Percentiles rank a stretch among this genome's conserved stretches.
Conservation (phyloP, 768 basidiomycete species). For the Mycena galopus region DNA sequence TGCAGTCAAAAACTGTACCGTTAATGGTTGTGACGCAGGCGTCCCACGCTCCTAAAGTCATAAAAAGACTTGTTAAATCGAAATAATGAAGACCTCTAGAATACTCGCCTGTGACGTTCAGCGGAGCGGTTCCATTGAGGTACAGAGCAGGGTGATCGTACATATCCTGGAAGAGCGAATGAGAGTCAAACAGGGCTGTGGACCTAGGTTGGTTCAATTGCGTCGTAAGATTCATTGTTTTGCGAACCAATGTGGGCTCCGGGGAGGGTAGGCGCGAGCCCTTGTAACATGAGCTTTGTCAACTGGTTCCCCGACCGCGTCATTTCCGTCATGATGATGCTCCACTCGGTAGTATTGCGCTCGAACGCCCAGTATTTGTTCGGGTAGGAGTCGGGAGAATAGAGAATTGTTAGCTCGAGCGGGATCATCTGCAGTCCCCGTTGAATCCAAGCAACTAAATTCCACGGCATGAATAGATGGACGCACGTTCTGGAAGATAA, state of each 20-base stretch:
- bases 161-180: conserved; percentile 73
- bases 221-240: background rate
- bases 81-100: conserved; percentile 48
- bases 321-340: conserved; percentile 66
- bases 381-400: conserved; percentile 60
- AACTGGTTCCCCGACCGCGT: conserved; percentile 65
- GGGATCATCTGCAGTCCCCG: conserved; percentile 67
- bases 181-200: conserved; percentile 71
- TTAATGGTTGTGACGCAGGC: conserved; percentile 48
- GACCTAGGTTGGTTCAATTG: background rate
- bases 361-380: conserved; percentile 63
- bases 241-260: conserved; percentile 70
- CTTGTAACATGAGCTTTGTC: conserved; percentile 63
- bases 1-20: conserved; percentile 48
- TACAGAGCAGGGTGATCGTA: conserved; percentile 62
- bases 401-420: conserved; percentile 62
- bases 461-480: background rate
- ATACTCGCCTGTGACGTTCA: conserved; percentile 65
- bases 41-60: conserved; percentile 50
- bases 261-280: conserved; percentile 59
- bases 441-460: background rate
- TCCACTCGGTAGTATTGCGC: conserved; percentile 72
- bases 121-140: conserved; percentile 73
- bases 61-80: conserved; percentile 53
- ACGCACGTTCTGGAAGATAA: conserved; percentile 77